Evolutionary conservation across 2,329 filamentous ascomycete genomes (phyloP), one percentile per base, ranked within the genome.

Genomic region (Raffaelea arxii): DNA sequence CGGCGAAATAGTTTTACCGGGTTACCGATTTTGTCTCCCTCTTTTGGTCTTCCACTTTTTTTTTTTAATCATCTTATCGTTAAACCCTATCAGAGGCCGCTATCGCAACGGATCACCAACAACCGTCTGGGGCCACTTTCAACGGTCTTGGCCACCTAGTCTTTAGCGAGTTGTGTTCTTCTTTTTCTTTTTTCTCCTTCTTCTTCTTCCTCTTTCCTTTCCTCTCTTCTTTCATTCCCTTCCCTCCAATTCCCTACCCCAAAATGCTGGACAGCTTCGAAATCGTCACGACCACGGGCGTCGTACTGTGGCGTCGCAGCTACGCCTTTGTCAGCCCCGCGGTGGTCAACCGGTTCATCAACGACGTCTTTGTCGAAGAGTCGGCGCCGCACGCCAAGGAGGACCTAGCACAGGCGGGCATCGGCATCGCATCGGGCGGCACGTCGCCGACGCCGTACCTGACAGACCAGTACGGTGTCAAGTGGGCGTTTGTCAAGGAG

Each of bases 341-440:
- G 56, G 74, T 96, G 54, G 82, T 98, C 71, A 96, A 98, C 72
- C 85, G 80, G 70, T 83, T 98, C 65, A 96, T 98, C 66, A 82
- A 83, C 63, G 89, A 97, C 66, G 87, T 96, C 61, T 96, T 98
- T 63, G 96, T 98, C 60, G 92, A 98, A 68, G 91, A 96, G 71
- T 90, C 86, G 64, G 77, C 78, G 50, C 12, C 46, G n/a, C 75
- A 80, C 48, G 73, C 73, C 43, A 72, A 75, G 45, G 69, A 77
- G 16, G 70, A 67, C 43, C 87, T 87, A 55, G 48, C 42, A 32
- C 39, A 27, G 11, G 41, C 10, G 2, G 41, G 19, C 21, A 21
- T 11, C 23, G 21, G 16, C 4, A 18, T 10, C 19, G 22, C 11
- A n/a, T 11, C 5, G 6, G 22, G 38, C 45, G 46, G 44, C 35